Percentiles rank a stretch among this genome's conserved stretches.
Evolutionary conservation across 225 moss, liverwort and hornwort species (phyloP).

Genomic region (Antitrichia curtipendula): DNA sequence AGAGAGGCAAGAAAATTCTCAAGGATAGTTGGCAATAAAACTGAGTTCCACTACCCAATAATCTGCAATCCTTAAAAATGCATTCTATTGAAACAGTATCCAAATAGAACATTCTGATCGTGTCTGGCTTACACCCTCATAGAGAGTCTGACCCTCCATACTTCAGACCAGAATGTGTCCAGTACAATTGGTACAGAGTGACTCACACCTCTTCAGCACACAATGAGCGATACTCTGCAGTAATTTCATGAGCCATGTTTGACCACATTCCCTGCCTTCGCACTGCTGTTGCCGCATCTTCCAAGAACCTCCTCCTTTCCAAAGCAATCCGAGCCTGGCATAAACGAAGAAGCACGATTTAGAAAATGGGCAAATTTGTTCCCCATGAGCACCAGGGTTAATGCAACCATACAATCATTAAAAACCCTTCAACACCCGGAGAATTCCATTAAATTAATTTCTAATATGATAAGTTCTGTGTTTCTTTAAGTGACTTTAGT

Average conservation of each 20-base stretch:
- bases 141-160: background rate
- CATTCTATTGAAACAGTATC: background rate
- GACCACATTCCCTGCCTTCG: constrained; percentile 55
- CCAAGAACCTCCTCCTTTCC: constrained; percentile 50
- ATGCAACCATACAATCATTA: background rate
- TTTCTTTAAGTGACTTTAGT: background rate
- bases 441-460: background rate
- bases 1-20: background rate
- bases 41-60: background rate
- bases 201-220: constrained; percentile 63
- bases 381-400: background rate
- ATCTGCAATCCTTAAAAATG: background rate
- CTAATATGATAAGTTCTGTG: background rate
- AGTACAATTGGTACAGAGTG: constrained; percentile 3
- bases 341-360: background rate
- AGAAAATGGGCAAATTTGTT: background rate
- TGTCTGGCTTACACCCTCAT: background rate
- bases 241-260: constrained; percentile 50
- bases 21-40: background rate
- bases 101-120: background rate
- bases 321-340: constrained; percentile 53
- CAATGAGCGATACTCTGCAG: constrained; percentile 58
- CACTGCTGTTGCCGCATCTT: constrained; percentile 44
- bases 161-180: background rate
- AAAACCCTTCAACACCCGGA: background rate